A percentile compares a stretch with the other conserved stretches of the same genome.
Conservation (phyloP, 331 rosid genomes). For the Quercus phellos region DNA sequence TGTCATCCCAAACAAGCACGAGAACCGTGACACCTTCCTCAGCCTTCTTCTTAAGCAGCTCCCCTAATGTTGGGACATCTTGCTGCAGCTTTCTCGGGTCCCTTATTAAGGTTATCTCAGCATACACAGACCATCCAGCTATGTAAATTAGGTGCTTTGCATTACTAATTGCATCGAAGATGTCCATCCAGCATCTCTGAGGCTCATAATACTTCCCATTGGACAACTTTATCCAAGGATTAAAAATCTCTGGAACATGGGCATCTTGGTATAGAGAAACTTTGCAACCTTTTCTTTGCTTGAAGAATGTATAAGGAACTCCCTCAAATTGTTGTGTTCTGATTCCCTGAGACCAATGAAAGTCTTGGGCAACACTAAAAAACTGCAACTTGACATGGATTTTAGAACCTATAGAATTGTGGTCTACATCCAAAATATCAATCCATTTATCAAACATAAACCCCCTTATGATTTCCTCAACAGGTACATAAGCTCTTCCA, state of each 20-base stretch:
- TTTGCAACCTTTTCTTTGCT: conserved; percentile 54
- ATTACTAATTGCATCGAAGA: conserved; percentile 44
- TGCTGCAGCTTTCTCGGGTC: conserved; percentile 19
- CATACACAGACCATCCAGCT: conserved; percentile 72
- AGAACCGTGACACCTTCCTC: conserved; percentile 64
- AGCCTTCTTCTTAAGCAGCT: conserved; percentile 64
- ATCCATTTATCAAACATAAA: conserved; percentile 27
- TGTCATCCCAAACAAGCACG: conserved; percentile 80
- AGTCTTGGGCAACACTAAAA: conserved; percentile 16
- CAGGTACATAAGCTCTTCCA: conserved; percentile 69
- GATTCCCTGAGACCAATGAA: conserved; percentile 51
- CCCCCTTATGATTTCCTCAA: conserved; percentile 34
- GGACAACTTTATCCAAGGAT: conserved; percentile 6
- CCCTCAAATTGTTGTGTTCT: conserved; percentile 32
- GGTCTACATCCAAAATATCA: conserved; percentile 57
- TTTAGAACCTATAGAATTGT: conserved; percentile 34
- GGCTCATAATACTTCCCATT: conserved; percentile 18
- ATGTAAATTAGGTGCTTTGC: conserved; percentile 68
- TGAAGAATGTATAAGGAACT: conserved; percentile 61
- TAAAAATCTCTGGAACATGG: conserved; percentile 31
- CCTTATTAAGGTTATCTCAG: conserved; percentile 50
- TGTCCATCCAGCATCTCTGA: conserved; percentile 73
- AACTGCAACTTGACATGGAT: conserved; percentile 48
- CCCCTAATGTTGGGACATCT: conserved; percentile 42
- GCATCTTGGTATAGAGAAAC: conserved; percentile 85